A percentile compares a stretch with the other conserved stretches of the same genome.
Evolutionary conservation across 352 stramenopile genomes (phyloP).

Genomic region (Blastocystis sp.): DNA sequence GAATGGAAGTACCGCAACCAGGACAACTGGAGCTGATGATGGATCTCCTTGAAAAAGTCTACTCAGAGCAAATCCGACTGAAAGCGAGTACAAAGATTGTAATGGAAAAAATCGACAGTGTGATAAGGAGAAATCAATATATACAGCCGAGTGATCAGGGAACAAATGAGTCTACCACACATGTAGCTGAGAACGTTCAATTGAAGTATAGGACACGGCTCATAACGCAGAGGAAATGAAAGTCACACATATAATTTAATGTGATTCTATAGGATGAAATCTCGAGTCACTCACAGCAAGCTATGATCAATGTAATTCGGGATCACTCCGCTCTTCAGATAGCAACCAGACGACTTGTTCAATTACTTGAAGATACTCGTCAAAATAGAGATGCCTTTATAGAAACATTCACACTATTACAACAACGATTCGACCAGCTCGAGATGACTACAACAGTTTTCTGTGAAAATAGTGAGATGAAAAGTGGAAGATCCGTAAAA

Average conservation of each 20-base stretch:
- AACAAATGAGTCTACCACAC: no score
- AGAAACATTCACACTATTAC: neutral
- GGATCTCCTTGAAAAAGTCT: conserved; percentile 9
- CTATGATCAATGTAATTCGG: neutral
- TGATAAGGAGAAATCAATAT: neutral
- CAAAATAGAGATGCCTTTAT: conserved; percentile 1
- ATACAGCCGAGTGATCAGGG: no score
- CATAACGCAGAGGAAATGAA: no score
- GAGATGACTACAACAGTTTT: neutral
- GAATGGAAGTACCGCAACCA: neutral
- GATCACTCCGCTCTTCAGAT: neutral
- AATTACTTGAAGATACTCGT: neutral
- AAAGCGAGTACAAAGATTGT: conserved; percentile 3
- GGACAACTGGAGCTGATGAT: neutral
- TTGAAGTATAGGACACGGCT: no score
- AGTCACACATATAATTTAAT: no score
- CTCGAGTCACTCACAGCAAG: neutral
- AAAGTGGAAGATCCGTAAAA: neutral
- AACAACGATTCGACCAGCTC: neutral
- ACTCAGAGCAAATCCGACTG: conserved; percentile 17
- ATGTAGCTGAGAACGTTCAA: no score
- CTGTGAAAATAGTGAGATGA: neutral
- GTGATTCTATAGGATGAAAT: neutral
- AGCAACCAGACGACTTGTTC: neutral
- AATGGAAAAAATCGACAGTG: neutral